Evolutionary conservation across 2,329 filamentous ascomycete species (phyloP).

Genomic region (Exophiala phaeomuriformis): DNA sequence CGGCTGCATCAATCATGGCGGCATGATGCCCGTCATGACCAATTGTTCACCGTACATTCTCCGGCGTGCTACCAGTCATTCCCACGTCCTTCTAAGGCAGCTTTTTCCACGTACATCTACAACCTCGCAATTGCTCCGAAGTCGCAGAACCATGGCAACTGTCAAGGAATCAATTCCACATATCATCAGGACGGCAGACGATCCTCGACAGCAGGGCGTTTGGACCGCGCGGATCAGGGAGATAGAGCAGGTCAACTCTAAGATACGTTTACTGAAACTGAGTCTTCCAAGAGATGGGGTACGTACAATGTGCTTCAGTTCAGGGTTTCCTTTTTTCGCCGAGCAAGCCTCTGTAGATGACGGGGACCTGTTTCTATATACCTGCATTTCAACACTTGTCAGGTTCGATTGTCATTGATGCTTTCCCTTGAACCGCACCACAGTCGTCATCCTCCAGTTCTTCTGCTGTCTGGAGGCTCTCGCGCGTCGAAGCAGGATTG

Average conservation of each 20-base stretch:
- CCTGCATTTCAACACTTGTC: too few relatives aligned
- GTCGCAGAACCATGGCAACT: slow-evolving; percentile 21
- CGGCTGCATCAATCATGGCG: too few relatives aligned
- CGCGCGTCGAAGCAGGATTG: too few relatives aligned
- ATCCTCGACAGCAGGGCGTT: slow-evolving; percentile 62
- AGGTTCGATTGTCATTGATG: too few relatives aligned
- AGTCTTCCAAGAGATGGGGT: slow-evolving; percentile 44
- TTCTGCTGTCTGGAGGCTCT: too few relatives aligned
- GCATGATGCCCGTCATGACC: neutral
- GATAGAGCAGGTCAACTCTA: slow-evolving; percentile 59
- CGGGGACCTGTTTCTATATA: too few relatives aligned
- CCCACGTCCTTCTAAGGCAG: neutral
- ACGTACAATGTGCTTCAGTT: slow-evolving; percentile 17
- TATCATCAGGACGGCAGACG: slow-evolving; percentile 63
- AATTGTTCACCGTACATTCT: neutral
- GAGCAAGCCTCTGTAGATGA: too few relatives aligned
- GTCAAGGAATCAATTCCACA: slow-evolving; percentile 45
- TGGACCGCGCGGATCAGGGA: slow-evolving; percentile 55
- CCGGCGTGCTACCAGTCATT: neutral
- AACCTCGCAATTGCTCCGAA: neutral
- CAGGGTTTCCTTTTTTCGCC: neutral
- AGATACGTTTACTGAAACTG: slow-evolving; percentile 62
- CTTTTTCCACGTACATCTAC: neutral
- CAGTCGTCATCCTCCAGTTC: too few relatives aligned
- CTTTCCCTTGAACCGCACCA: too few relatives aligned